Percentiles rank a stretch among this genome's conserved stretches.
Conservation (phyloP, 345 rosid genomes). For the Gossypium mustelinum region DNA sequence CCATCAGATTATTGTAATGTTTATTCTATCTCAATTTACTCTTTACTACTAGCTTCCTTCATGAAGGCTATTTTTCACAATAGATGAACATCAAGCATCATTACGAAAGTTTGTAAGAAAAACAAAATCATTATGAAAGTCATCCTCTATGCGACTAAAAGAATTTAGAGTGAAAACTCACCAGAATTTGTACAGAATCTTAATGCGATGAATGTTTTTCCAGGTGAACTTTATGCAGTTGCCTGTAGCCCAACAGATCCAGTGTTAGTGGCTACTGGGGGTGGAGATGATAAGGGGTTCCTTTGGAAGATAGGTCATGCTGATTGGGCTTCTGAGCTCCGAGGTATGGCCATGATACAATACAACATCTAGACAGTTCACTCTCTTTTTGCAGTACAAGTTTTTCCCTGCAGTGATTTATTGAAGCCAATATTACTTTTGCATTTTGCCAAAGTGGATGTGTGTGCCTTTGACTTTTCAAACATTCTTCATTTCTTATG, state of each 20-base stretch:
- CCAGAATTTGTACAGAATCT: neutral
- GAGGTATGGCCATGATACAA: conserved; percentile 29
- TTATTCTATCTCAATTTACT: neutral
- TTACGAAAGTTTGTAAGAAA: too few species aligned
- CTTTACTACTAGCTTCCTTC: neutral
- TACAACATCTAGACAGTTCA: neutral
- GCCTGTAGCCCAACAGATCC: conserved; percentile 82
- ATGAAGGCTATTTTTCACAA: neutral
- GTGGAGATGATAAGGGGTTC: conserved; percentile 77
- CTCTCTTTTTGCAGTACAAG: neutral
- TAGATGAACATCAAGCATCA: neutral
- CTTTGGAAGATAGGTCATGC: conserved; percentile 86
- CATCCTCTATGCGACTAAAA: neutral
- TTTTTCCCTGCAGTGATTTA: neutral
- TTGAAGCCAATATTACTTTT: neutral
- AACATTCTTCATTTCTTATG: neutral
- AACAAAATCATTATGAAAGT: neutral
- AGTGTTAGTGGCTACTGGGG: conserved; percentile 83
- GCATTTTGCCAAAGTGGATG: neutral
- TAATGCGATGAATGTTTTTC: neutral
- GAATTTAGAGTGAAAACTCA: neutral
- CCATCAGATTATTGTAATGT: neutral
- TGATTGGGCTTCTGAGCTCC: conserved; percentile 81
- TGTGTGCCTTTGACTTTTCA: neutral
- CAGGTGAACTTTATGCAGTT: conserved; percentile 77